These are phyloP conservation scores for Hemileccinum impolitum DNA, from an alignment of 768 basidiomycete species.

Conservation along the genomic window DNA sequence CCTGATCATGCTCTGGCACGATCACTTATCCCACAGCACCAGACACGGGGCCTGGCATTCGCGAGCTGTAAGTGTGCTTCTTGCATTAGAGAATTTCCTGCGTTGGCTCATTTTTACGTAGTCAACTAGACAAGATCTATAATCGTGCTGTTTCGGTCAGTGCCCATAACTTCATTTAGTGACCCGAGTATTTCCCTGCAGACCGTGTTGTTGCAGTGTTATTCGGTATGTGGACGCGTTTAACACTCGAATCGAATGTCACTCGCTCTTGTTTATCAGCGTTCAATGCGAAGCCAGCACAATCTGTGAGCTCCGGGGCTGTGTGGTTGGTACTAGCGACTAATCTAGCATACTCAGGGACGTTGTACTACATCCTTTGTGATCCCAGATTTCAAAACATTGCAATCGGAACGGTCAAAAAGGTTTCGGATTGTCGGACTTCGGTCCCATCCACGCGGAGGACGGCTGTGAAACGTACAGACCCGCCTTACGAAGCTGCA, in stretches of 20 bases:
- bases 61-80: constrained; percentile 51
- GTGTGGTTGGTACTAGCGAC: background rate
- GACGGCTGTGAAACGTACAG: too few relatives aligned
- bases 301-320: constrained; percentile 59
- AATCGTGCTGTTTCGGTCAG: constrained; percentile 84
- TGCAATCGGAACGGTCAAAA: too few relatives aligned
- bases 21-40: too few relatives aligned
- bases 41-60: too few relatives aligned
- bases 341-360: constrained; percentile 44
- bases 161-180: constrained; percentile 10
- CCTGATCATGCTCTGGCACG: too few relatives aligned
- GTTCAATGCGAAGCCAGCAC: constrained; percentile 95
- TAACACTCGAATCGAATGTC: background rate
- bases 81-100: too few relatives aligned
- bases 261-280: constrained; percentile 45
- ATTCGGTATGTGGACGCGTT: constrained; percentile 63
- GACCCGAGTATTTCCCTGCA: background rate
- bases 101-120: constrained; percentile 27
- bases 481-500: too few relatives aligned
- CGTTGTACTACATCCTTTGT: constrained; percentile 80
- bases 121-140: constrained; percentile 71
- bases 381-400: too few relatives aligned
- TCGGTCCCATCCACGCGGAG: too few relatives aligned
- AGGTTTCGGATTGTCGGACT: too few relatives aligned
- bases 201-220: constrained; percentile 49